phyloP scores from a whole-genome alignment of 768 basidiomycete genomes.

The Lentinula sp. region DNA sequence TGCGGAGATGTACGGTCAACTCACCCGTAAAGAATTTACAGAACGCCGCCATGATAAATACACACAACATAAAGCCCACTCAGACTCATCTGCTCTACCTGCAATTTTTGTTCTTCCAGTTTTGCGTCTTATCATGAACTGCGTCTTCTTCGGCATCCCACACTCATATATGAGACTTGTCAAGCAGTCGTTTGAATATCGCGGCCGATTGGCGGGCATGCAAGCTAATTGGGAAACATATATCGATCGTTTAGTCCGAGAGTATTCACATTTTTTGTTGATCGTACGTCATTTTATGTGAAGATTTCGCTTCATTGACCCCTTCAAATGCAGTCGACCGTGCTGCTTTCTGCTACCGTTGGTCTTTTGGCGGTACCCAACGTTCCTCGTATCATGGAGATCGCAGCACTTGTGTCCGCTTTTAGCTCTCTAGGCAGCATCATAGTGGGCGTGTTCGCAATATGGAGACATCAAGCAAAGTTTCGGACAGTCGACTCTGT shows the following conservation, averaged over 20 bases:
- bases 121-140: slow-evolving; percentile 31
- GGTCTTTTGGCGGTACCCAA: slow-evolving; percentile 40
- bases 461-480: slow-evolving; percentile 50
- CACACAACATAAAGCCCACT: slow-evolving; percentile 9
- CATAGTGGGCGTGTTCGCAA: slow-evolving; percentile 49
- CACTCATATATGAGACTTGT: slow-evolving; percentile 45
- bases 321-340: slow-evolving; percentile 35
- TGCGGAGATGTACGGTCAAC: slow-evolving; percentile 37
- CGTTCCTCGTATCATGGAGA: slow-evolving; percentile 25
- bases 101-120: slow-evolving; percentile 20
- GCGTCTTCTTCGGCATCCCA: slow-evolving; percentile 48
- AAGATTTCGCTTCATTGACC: neutral
- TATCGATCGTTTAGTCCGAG: slow-evolving; percentile 42
- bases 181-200: slow-evolving; percentile 40
- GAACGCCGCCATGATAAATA: slow-evolving; percentile 14
- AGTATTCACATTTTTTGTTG: slow-evolving; percentile 52
- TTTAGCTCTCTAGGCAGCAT: slow-evolving; percentile 50
- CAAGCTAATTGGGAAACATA: slow-evolving; percentile 45
- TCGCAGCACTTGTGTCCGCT: slow-evolving; percentile 38
- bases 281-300: slow-evolving; percentile 30
- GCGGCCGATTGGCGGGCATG: slow-evolving; percentile 41
- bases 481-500: slow-evolving; percentile 38
- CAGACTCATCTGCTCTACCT: slow-evolving; percentile 12
- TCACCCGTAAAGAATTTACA: slow-evolving; percentile 26
- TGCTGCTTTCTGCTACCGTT: slow-evolving; percentile 49